These are phyloP conservation scores for Talaromyces liani DNA, from an alignment of 495 filamentous ascomycete genomes.

Conservation along the genomic window DNA sequence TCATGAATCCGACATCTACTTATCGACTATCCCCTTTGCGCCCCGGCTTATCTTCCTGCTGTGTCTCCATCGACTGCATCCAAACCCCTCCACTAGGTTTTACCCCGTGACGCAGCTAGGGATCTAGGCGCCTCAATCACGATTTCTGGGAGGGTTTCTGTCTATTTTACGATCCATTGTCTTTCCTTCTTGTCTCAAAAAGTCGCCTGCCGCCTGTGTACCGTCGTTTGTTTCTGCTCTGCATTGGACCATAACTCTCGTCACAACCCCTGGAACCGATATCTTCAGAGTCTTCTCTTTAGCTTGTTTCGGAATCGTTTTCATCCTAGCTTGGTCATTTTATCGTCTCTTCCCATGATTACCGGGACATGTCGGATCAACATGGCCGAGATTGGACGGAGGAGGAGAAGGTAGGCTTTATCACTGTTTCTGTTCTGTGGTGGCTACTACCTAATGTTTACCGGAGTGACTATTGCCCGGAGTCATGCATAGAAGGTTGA, in stretches of 20 bases:
- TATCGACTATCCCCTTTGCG: not conserved
- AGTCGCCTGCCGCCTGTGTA: not conserved
- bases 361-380: conserved; percentile 39
- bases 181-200: conserved; percentile 2
- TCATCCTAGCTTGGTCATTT: not conserved
- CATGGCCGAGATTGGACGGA: conserved; percentile 48
- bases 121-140: conserved; percentile 3
- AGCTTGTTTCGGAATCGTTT: not conserved
- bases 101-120: not conserved
- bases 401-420: conserved; percentile 49
- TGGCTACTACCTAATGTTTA: not conserved
- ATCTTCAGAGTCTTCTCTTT: not conserved
- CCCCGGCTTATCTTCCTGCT: conserved; percentile 3
- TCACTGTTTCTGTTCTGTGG: not conserved
- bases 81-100: not conserved
- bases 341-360: conserved; percentile 24
- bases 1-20: conserved; percentile 1
- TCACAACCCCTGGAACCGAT: conserved; percentile 11
- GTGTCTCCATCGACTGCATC: conserved; percentile 3
- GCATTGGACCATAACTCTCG: conserved; percentile 4
- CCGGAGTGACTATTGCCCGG: not conserved
- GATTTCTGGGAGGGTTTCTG: conserved; percentile 8
- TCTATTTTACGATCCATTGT: conserved; percentile 2
- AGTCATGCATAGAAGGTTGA: not conserved
- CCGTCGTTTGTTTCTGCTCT: conserved; percentile 9